Evolutionary conservation across 2,329 filamentous ascomycete genomes (phyloP).

Genomic region (Penicillium sp.): DNA sequence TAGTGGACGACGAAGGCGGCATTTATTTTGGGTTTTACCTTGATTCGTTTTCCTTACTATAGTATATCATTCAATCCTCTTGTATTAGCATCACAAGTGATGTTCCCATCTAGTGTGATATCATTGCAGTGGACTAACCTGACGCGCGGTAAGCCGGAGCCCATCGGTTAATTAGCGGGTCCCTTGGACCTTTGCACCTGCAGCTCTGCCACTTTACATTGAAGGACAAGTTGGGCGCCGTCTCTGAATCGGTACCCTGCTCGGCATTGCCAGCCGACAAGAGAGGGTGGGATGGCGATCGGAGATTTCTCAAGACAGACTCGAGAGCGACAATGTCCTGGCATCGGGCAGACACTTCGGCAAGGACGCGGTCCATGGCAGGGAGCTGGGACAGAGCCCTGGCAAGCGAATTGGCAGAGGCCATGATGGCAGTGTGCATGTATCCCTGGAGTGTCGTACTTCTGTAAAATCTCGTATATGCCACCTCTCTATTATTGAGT

Average conservation of each 20-base stretch:
- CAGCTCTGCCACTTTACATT: background rate
- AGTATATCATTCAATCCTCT: background rate
- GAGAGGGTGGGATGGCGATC: constrained; percentile 65
- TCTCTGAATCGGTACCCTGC: constrained; percentile 28
- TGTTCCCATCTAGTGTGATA: background rate
- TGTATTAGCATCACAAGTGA: no score
- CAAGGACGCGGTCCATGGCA: constrained; percentile 72
- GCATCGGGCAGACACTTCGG: constrained; percentile 76
- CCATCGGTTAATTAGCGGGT: background rate
- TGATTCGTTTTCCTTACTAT: background rate
- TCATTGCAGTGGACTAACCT: constrained; percentile 5
- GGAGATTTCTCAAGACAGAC: constrained; percentile 64
- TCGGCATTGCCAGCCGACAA: constrained; percentile 34
- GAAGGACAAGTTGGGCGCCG: constrained; percentile 1
- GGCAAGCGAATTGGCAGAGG: constrained; percentile 68
- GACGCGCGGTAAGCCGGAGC: constrained; percentile 13
- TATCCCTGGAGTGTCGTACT: constrained; percentile 71
- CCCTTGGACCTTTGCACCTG: background rate
- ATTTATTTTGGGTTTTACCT: background rate
- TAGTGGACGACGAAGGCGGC: background rate
- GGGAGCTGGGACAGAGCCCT: constrained; percentile 75
- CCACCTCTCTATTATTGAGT: background rate
- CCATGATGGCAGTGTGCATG: constrained; percentile 73
- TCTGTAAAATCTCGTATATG: background rate
- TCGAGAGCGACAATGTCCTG: constrained; percentile 90